A percentile compares a stretch with the other conserved stretches of the same genome.
phyloP scores from a whole-genome alignment of 192 early-diverging fungal species.

The Umbelopsis ramanniana region DNA sequence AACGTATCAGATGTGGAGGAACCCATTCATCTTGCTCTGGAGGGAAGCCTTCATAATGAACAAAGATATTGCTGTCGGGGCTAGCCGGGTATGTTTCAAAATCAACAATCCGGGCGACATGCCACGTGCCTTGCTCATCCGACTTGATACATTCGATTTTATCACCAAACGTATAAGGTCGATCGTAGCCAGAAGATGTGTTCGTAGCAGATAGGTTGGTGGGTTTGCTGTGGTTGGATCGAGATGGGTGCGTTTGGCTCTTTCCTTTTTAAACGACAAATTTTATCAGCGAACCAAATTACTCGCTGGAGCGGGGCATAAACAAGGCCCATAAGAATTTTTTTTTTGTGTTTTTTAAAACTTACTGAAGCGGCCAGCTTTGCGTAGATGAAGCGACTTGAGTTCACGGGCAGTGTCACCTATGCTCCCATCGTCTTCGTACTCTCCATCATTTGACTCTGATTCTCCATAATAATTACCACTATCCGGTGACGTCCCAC shows the following conservation, averaged over 20 bases:
- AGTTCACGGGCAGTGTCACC: conserved; percentile 15
- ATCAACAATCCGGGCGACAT: conserved; percentile 28
- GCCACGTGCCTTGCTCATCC: conserved; percentile 30
- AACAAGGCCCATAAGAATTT: too few species aligned
- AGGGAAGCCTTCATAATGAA: conserved; percentile 59
- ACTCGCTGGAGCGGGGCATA: too few species aligned
- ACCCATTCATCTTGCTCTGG: conserved; percentile 57
- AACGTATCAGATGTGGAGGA: conserved; percentile 40
- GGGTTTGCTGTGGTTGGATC: background rate
- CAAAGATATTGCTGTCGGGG: conserved; percentile 31
- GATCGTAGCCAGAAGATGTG: background rate
- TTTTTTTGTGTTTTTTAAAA: background rate
- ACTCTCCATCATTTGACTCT: conserved; percentile 23
- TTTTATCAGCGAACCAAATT: background rate
- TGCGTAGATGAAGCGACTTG: conserved; percentile 20
- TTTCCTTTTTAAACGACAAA: conserved; percentile 12
- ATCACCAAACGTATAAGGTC: conserved; percentile 26
- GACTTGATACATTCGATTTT: conserved; percentile 31
- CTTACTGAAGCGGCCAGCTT: conserved; percentile 23
- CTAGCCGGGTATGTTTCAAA: conserved; percentile 22
- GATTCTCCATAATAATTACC: conserved; percentile 29
- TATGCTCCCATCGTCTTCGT: conserved; percentile 16
- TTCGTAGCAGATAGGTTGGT: background rate
- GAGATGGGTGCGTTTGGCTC: conserved; percentile 12
- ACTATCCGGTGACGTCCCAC: conserved; percentile 27